Base-by-base conservation (phyloP, 2,329 filamentous ascomycete genomes). In the Aspergillus texensis region DNA sequence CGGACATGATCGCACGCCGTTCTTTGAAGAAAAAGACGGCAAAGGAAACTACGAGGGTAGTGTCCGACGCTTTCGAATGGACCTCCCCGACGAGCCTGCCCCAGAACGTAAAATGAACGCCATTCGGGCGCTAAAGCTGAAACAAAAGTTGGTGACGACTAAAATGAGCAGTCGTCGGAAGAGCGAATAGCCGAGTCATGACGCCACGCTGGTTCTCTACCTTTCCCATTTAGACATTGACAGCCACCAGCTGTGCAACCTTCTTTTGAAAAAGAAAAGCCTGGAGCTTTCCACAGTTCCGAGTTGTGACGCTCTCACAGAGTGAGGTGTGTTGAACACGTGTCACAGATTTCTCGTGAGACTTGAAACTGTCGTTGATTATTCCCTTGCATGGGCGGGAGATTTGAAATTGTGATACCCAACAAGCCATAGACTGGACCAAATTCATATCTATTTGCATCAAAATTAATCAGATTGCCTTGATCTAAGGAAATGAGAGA, bases 51-150 rank as follows among this genome's bases (percentile, higher is more conserved):
- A 80, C n/a, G 79, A 79, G 59, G 79, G 79, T 4, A 82, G 80
- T 34, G 79, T 82, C 11, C 72, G 80, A n/a, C 71, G 80, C 32
- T 81, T 82, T 64, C 71, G 80, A 21, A 78, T 82, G 77, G 78
- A 80, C 69, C 61, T 81, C 5, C 74, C 77, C 10, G 77, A 78
- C 6, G 77, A 79, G 46, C 57, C 60, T 10, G 43, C 12, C 6
- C n/a, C 52, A 12, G 58, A 62, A n/a, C 34, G 21, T 12, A 52
- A 52, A 28, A 16, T 30, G 39, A 41, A 30, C 2, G 6, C 46
- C 36, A 53, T 53, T 32, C 12, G 61, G 10, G 58, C 57, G 8
- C 52, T 67, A 26, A 68, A 64, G 24, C 39, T 69, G 6, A 70
- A 62, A 45, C 58, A 61, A 26, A 69, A 62, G 60, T 55, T 66